phyloP scores from a whole-genome alignment of 306 rosid genomes.

The Medicago ruthenica region DNA sequence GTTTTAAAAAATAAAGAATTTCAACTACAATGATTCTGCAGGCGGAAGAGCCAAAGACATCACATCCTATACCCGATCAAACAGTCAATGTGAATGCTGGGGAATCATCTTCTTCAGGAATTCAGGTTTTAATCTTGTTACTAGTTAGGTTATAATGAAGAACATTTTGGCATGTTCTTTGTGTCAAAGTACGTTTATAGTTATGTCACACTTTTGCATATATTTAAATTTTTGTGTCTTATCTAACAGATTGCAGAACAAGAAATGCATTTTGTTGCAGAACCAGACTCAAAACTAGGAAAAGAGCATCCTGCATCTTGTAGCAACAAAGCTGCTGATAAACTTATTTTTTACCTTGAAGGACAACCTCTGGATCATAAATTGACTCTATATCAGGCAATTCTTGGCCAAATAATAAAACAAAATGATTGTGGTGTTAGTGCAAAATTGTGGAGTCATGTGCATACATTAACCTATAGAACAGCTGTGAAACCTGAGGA shows the following conservation, averaged over 20 bases:
- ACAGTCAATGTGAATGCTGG: slow-evolving; percentile 49
- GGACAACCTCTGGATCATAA: slow-evolving; percentile 68
- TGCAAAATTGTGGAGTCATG: slow-evolving; percentile 75
- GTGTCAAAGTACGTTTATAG: not conserved
- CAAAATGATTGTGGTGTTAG: slow-evolving; percentile 62
- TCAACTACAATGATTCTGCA: slow-evolving; percentile 40
- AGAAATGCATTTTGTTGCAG: slow-evolving; percentile 53
- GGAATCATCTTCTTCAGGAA: slow-evolving; percentile 56
- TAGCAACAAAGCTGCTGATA: slow-evolving; percentile 57
- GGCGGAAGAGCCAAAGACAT: slow-evolving; percentile 50
- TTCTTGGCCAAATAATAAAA: slow-evolving; percentile 69
- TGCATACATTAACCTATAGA: slow-evolving; percentile 72
- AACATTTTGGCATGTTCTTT: slow-evolving; percentile 35
- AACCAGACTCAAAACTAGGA: slow-evolving; percentile 52
- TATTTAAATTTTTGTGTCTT: slow-evolving; percentile 37
- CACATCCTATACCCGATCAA: slow-evolving; percentile 41
- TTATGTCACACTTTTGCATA: not conserved
- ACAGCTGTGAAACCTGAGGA: slow-evolving; percentile 52
- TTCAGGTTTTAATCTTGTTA: slow-evolving; percentile 49
- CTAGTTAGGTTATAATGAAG: slow-evolving; percentile 4
- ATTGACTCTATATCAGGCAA: slow-evolving; percentile 82
- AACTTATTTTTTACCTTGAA: slow-evolving; percentile 75
- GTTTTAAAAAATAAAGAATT: slow-evolving; percentile 20
- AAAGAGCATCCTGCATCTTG: slow-evolving; percentile 52
- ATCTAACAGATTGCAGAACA: slow-evolving; percentile 56